phyloP scores from a whole-genome alignment of 139 green algal genomes.

The Limnomonas spitsbergensis region DNA sequence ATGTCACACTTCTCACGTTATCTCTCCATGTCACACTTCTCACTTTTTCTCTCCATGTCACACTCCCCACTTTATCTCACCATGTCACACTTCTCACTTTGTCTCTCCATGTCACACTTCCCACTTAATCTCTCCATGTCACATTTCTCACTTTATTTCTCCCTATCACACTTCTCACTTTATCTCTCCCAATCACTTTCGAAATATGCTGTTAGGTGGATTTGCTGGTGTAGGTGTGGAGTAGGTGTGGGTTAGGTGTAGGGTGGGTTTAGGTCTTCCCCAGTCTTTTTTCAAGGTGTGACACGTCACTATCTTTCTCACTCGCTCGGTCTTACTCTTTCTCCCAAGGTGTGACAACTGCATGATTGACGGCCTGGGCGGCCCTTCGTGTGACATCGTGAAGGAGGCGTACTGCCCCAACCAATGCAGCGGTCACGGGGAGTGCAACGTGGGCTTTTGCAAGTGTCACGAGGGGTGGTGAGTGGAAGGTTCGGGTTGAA shows the following conservation, averaged over 20 bases:
- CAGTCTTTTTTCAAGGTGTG: background rate
- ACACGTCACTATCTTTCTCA: background rate
- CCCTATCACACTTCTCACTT: background rate
- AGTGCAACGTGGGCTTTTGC: conserved; percentile 58
- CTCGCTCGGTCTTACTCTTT: background rate
- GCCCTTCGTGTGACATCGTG: conserved; percentile 39
- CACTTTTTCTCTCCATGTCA: too few species aligned
- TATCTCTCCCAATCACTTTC: too few species aligned
- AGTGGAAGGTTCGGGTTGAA: conserved; percentile 49
- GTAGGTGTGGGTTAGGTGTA: too few species aligned
- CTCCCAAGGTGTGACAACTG: conserved; percentile 13
- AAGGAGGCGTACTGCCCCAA: conserved; percentile 57
- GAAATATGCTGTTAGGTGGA: too few species aligned
- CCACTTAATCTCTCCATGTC: too few species aligned
- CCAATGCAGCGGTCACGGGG: conserved; percentile 57
- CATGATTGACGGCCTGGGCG: conserved; percentile 42
- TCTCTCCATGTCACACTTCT: too few species aligned
- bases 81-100: too few species aligned
- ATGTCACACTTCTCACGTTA: too few species aligned
- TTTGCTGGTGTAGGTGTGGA: too few species aligned
- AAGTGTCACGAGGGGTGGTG: conserved; percentile 51
- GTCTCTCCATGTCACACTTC: too few species aligned
- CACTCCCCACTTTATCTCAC: too few species aligned
- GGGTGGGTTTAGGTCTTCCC: background rate
- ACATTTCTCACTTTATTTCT: too few species aligned